Evolutionary conservation across 768 basidiomycete species (phyloP).

Genomic region (Tubosaeta sp.): DNA sequence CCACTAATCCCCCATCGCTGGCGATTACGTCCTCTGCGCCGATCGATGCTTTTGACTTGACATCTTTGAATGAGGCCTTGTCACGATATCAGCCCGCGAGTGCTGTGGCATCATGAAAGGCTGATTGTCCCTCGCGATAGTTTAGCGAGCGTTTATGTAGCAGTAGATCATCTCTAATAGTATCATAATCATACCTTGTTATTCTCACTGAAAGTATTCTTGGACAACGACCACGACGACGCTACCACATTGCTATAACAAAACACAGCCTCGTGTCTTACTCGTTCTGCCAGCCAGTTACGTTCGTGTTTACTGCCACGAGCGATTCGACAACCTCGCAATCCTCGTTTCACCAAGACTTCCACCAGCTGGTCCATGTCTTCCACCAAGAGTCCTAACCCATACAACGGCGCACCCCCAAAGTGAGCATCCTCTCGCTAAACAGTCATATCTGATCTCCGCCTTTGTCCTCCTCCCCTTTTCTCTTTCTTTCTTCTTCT

Average conservation of each 20-base stretch:
- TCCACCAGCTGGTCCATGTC: conserved; percentile 21
- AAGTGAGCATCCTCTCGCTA: conserved; percentile 23
- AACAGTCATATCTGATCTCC: neutral
- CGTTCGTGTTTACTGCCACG: conserved; percentile 1
- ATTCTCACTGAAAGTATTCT: too few species aligned
- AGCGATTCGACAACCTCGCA: neutral
- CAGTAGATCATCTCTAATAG: conserved; percentile 2
- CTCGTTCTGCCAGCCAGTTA: conserved; percentile 13
- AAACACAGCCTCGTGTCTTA: conserved; percentile 18
- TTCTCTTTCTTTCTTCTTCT: neutral
- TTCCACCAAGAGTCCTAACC: conserved; percentile 30
- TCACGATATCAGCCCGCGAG: conserved; percentile 23
- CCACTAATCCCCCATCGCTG: conserved; percentile 8
- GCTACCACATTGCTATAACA: neutral
- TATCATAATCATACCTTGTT: conserved; percentile 7
- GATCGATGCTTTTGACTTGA: conserved; percentile 21
- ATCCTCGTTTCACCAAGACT: neutral
- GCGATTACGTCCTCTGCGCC: conserved; percentile 12
- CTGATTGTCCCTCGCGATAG: neutral
- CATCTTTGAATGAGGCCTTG: conserved; percentile 22
- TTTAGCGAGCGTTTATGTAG: conserved; percentile 2
- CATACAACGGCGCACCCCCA: conserved; percentile 32
- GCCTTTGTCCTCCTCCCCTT: neutral
- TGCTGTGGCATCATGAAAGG: conserved; percentile 4
- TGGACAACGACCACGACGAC: neutral